Conservation (phyloP, 768 basidiomycete genomes). For the Boletus speciosus region DNA sequence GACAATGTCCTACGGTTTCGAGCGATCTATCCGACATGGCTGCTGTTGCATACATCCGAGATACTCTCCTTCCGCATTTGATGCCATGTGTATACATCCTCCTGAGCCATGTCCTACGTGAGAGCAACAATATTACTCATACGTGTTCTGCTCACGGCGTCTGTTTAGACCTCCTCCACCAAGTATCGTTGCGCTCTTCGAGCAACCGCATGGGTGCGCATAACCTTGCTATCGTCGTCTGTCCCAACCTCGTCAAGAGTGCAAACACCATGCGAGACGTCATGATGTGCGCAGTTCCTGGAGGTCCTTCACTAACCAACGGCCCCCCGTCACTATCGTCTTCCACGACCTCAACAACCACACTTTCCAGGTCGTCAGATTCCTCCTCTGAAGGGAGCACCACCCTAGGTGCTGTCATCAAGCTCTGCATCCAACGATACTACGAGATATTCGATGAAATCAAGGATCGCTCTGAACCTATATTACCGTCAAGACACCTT, state of each 20-base stretch:
- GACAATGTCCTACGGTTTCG: conserved; percentile 60
- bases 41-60: conserved; percentile 62
- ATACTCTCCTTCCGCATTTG: conserved; percentile 63
- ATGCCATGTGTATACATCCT: conserved; percentile 70
- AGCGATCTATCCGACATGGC: conserved; percentile 54
- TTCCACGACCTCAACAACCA: conserved; percentile 12
- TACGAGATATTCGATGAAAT: conserved; percentile 85
- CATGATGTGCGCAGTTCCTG: conserved; percentile 64
- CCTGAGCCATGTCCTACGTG: conserved; percentile 65
- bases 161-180: conserved; percentile 67
- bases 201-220: conserved; percentile 79
- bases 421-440: conserved; percentile 77
- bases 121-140: conserved; percentile 21
- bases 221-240: conserved; percentile 76
- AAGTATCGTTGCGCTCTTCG: conserved; percentile 64
- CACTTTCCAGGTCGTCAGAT: conserved; percentile 23
- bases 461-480: conserved; percentile 64
- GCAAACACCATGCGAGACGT: conserved; percentile 68
- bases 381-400: conserved; percentile 45
- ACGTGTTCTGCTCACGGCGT: conserved; percentile 3
- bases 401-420: conserved; percentile 69
- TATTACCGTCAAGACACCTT: conserved; percentile 28
- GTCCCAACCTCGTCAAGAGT: conserved; percentile 75
- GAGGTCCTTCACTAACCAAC: conserved; percentile 38
- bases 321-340: conserved; percentile 24